Base-by-base conservation (phyloP, 495 filamentous ascomycete species). In the Parathielavia appendiculata region DNA sequence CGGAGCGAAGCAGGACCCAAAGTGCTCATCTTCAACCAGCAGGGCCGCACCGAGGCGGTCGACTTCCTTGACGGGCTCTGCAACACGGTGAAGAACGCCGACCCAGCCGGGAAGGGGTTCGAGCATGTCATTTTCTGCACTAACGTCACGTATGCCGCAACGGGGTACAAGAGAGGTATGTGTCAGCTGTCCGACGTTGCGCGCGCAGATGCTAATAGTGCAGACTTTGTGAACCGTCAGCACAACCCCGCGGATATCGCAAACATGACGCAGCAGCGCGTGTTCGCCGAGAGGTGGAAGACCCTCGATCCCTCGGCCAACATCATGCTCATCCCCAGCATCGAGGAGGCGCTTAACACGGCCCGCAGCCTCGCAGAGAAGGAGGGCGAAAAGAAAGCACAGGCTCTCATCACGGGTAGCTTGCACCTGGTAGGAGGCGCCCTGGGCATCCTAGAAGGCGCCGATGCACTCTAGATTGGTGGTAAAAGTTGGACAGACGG, bases 1-100 rank as follows among this genome's bases (percentile, higher is more conserved):
- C 50, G 57, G 17, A 14, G 13, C 1, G 26, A 30, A 0, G 41
- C 11, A 6, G 73, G 73, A 0, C 70, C 70, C 11, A 79, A 85
- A n/a, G 83, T 91, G 51, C 75, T 98, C 54, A 84, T 98, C 51
- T 98, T 97, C 80, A 98, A 98, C 73, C 93, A 98, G 65, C 92
- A 97, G 67, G 90, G 86, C 12, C 86, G 92, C 17, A 81, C 87
- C 52, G 89, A 91, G n/a, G 86, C 87, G 11, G 71, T 79, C 13
- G 79, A 83, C 1, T 84, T 95, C 19, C 80, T 92, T 60, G 73
- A 79, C 23, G 85, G 83, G 1, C 79, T 97, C 35, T 68, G 81
- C 36, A 69, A 75, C 5, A 78, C 83, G 0, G 73, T 88, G 1
- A 67, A 75, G 54, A 63, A 66, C 11, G 71, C 72, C 8, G 70